These are phyloP conservation scores for Cladosporium sp. DNA, from an alignment of 2,329 filamentous ascomycete species.

Conservation along the genomic window DNA sequence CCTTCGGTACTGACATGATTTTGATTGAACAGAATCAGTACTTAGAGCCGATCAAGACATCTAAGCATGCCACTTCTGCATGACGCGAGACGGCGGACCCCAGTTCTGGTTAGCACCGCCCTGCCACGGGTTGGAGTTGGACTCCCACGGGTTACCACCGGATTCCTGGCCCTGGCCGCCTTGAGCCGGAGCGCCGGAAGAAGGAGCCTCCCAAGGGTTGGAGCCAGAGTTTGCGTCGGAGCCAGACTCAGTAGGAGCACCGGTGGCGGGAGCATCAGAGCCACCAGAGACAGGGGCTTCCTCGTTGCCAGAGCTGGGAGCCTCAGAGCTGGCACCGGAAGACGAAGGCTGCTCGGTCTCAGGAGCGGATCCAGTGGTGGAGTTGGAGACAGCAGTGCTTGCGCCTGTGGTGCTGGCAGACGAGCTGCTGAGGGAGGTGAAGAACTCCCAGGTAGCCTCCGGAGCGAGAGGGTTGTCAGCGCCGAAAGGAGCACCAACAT, in stretches of 20 bases:
- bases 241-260: background rate
- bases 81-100: no score
- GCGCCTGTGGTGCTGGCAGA: background rate
- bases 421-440: background rate
- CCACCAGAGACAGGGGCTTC: background rate
- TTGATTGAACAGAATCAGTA: no score
- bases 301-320: background rate
- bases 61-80: no score
- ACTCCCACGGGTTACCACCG: no score
- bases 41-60: no score
- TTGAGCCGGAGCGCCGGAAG: background rate
- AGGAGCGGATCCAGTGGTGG: background rate
- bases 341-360: background rate
- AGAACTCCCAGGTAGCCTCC: constrained; percentile 12
- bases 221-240: background rate
- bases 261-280: background rate
- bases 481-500: constrained; percentile 3
- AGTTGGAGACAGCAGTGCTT: constrained; percentile 1
- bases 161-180: background rate
- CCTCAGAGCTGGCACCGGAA: background rate
- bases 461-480: background rate
- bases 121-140: background rate
- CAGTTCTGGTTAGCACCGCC: background rate
- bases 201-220: background rate
- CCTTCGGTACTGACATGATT: no score